Evolutionary conservation across 257 asterid genomes (phyloP).

Genomic region (Nicotiana undulata): DNA sequence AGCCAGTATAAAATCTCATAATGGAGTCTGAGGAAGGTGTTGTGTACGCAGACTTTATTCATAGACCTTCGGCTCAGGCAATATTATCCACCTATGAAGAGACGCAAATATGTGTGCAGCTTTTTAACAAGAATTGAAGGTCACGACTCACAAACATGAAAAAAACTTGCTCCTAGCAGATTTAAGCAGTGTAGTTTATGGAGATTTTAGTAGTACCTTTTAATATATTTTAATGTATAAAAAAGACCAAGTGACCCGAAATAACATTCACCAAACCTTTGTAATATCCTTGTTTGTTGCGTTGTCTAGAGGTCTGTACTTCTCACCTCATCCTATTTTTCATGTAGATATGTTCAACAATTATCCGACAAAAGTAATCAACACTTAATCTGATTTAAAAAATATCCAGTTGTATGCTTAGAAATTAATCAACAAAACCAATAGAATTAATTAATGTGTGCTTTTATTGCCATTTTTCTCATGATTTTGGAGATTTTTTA

Average conservation of each 20-base stretch:
- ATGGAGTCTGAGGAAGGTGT: no score
- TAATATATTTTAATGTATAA: no score
- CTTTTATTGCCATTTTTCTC: background rate
- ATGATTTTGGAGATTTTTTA: background rate
- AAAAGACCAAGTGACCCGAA: background rate
- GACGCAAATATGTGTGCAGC: background rate
- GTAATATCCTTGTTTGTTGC: background rate
- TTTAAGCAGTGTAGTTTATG: background rate
- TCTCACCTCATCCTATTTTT: background rate
- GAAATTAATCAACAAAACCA: background rate
- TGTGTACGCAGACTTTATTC: no score
- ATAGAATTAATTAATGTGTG: background rate
- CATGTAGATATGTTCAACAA: background rate
- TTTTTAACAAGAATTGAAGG: background rate
- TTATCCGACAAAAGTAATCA: background rate
- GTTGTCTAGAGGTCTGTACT: background rate
- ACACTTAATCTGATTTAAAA: background rate
- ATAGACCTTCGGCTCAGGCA: background rate
- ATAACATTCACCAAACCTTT: background rate
- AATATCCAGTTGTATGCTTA: background rate
- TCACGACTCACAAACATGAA: background rate
- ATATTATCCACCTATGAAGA: background rate
- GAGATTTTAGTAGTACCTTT: background rate
- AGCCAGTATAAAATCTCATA: no score
- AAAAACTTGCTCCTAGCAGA: background rate